Evolutionary conservation across 1,139 yeast genomes (phyloP).

Genomic region (Kodamaea derodonti): DNA sequence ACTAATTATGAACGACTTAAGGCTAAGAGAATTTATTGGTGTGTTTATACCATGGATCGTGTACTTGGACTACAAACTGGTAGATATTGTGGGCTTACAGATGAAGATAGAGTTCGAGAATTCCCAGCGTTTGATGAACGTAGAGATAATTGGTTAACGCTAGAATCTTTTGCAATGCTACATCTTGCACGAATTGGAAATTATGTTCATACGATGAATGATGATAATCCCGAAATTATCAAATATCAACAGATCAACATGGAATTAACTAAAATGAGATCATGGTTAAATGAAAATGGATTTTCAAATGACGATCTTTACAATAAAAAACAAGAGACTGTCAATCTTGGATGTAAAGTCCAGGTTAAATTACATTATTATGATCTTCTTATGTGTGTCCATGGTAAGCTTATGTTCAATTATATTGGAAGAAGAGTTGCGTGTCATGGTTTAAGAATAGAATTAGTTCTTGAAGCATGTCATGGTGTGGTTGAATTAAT

Average conservation of each 20-base stretch:
- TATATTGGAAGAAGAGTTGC: conserved; percentile 32
- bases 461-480: conserved; percentile 34
- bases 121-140: conserved; percentile 33
- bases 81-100: conserved; percentile 39
- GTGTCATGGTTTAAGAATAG: conserved; percentile 30
- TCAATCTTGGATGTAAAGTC: conserved; percentile 22
- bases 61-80: conserved; percentile 55
- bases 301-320: conserved; percentile 29
- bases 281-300: conserved; percentile 37
- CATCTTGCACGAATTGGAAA: conserved; percentile 41
- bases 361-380: conserved; percentile 42
- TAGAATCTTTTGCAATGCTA: conserved; percentile 47
- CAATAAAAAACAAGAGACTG: conserved; percentile 5
- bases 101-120: conserved; percentile 27
- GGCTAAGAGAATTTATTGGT: conserved; percentile 55
- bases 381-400: conserved; percentile 35
- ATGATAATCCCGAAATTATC: conserved; percentile 25
- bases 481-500: conserved; percentile 33
- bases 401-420: conserved; percentile 34
- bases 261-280: conserved; percentile 26
- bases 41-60: conserved; percentile 54
- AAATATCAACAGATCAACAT: conserved; percentile 34
- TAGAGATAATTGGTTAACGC: conserved; percentile 53
- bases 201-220: conserved; percentile 26
- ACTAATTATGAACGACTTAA: conserved; percentile 48